Evolutionary conservation across 768 basidiomycete genomes (phyloP), one percentile per base, ranked within the genome.

Genomic region (Phanerochaete carnosa): DNA sequence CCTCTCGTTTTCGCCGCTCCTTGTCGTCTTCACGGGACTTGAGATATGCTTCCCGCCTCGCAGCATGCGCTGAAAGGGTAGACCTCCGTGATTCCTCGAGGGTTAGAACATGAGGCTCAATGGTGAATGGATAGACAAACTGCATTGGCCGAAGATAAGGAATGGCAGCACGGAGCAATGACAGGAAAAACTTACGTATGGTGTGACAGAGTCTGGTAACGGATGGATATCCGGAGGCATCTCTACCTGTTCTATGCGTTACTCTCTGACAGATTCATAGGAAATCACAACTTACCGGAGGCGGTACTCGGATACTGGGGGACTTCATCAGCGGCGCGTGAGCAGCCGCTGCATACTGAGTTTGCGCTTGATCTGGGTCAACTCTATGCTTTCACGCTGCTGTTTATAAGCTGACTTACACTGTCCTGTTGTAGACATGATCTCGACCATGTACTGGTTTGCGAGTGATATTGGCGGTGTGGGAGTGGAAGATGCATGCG

Each of bases 81-180:
- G 79, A 74, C 50, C 87, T 80, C 1, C 92, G 87, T 0, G 91
- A 81, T 0, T 89, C 85, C 69, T 91, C 91, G 43, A 92, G 75
- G 1, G 85, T 83, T 55, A 95, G 73, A 64, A 94, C 79, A 70
- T 96, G 95, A 0, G 87, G 83, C 69, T 98, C 96, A 55, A 98
- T 83, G 2, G 94, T 90, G 79, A 94, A 98, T 1, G 96, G 95
- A 69, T 98, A 98, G 45, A 92, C 96, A 68, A 98, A 97, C 95
- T 98, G 70, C 11, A 4, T 8, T 13, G 33, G 5, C 23, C 9
- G 22, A 57, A n/a, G 12, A 54, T 55, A 30, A 11, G 11, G 50
- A 63, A 23, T 13, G 12, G 22, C 2, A 1, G n/a, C 9, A 39
- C 25, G 11, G 1, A 6, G 25, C 33, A 26, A 26, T 12, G 2